Conservation (phyloP, 352 stramenopile species). For the Globisporangium iwayamae region DNA sequence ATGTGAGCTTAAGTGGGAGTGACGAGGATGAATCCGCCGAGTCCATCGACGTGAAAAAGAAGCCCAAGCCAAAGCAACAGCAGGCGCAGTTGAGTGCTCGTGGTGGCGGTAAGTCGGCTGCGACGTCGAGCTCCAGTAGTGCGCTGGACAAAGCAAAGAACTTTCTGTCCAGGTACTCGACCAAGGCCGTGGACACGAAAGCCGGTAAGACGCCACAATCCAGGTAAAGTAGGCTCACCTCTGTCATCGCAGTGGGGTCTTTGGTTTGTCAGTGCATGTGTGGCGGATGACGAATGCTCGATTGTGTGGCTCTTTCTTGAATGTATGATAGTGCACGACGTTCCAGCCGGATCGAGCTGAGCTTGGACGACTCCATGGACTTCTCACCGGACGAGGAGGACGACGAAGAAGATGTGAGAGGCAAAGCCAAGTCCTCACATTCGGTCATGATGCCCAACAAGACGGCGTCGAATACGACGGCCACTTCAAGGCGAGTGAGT, state of each 20-base stretch:
- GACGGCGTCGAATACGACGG: background rate
- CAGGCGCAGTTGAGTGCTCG: background rate
- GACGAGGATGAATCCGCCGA: background rate
- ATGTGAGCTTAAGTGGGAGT: conserved; percentile 6
- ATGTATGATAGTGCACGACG: conserved; percentile 5
- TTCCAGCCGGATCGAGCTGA: conserved; percentile 37
- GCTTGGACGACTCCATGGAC: conserved; percentile 47
- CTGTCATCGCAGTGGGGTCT: too few species aligned
- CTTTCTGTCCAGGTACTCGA: conserved; percentile 73
- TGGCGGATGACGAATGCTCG: background rate
- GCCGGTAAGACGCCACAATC: conserved; percentile 4
- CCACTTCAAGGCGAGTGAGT: conserved; percentile 1
- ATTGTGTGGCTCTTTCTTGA: background rate
- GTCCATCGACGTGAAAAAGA: background rate
- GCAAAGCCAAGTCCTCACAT: background rate
- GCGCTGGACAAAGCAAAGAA: conserved; percentile 69
- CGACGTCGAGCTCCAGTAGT: conserved; percentile 16
- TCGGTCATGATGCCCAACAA: background rate
- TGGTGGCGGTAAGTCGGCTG: too few species aligned
- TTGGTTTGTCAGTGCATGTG: too few species aligned
- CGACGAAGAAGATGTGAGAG: background rate
- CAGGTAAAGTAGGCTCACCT: background rate
- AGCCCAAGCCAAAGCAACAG: background rate
- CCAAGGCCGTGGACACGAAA: conserved; percentile 21
- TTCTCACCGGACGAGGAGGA: conserved; percentile 22